phyloP scores from a whole-genome alignment of 257 asterid genomes.

The Solanum ossicruentum region DNA sequence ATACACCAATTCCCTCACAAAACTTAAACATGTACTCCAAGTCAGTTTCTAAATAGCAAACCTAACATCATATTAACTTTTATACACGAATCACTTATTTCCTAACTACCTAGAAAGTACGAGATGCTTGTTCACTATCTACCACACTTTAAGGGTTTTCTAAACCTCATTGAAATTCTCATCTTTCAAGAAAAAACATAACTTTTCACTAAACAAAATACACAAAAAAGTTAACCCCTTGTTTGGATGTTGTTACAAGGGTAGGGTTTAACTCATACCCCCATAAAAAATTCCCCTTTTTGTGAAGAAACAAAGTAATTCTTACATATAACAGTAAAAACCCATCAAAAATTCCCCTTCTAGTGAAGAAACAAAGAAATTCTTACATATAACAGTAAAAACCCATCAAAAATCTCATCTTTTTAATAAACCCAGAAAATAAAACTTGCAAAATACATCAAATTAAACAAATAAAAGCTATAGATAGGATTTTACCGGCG shows the following conservation, averaged over 20 bases:
- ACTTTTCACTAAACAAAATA: neutral
- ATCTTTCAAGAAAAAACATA: neutral
- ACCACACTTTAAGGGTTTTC: neutral
- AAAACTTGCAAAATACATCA: neutral
- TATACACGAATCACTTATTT: neutral
- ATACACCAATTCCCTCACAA: neutral
- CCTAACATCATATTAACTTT: neutral
- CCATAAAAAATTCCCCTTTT: neutral
- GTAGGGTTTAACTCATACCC: neutral
- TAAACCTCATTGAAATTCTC: neutral
- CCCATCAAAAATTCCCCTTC: neutral
- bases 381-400: neutral
- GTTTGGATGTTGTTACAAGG: no score
- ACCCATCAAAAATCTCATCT: neutral
- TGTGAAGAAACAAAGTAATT: neutral
- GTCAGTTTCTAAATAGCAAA: neutral
- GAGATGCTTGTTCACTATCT: neutral
- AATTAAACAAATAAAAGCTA: neutral
- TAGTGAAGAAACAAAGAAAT: neutral
- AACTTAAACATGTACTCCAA: neutral
- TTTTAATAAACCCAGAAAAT: neutral
- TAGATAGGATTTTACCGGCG: conserved; percentile 3
- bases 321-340: neutral
- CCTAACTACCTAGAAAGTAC: neutral
- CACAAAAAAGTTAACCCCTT: neutral